Evolutionary conservation across 2,329 filamentous ascomycete genomes (phyloP), one percentile per base, ranked within the genome.

Genomic region (Claviceps citrina): DNA sequence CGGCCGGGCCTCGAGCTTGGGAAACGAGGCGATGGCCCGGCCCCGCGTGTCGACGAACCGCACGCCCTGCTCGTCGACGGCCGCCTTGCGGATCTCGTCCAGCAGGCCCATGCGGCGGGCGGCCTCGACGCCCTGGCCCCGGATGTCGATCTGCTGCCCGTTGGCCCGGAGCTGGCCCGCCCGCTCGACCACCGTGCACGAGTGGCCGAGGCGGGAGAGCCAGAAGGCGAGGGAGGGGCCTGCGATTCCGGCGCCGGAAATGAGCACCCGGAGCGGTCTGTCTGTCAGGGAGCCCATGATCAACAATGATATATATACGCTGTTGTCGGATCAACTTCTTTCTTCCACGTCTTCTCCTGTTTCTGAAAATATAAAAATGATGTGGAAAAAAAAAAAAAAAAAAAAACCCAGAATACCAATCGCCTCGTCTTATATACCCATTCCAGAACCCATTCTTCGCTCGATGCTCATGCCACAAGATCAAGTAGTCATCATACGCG

Each of bases 11-110:
- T 34, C 22, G n/a, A 33, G 22, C 7, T 13, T 7, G 18, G 50
- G 49, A 33, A 70, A 57, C 3, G 53, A 53, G n/a, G 64, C 71
- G 31, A 54, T 51, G 2, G 48, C 39, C 0, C 49, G 52, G 40
- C 65, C 64, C 0, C 52, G 42, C 0, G 44, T 42, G 47, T 73
- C 60, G 20, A 74, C 59, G 15, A 72, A 47, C 25, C 59, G 48
- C 1, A 71, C 20, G 4, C 73, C 74, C 31, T 54, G 41, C 54
- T 78, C 68, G 13, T 63, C 48, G 13, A 71, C 66, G 2, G 49
- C 46, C n/a, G 53, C 54, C 9, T 46, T 50, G 9, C 58, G 57
- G 7, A 69, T 49, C 0, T 49, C 49, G 1, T 53, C 50, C 9
- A 63, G 45, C 10, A 70, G 49, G 0, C 64, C 63, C 52, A 67